Percentiles rank a stretch among this genome's conserved stretches.
Conservation (phyloP, 2,329 filamentous ascomycete genomes). For the Cadophora malorum region DNA sequence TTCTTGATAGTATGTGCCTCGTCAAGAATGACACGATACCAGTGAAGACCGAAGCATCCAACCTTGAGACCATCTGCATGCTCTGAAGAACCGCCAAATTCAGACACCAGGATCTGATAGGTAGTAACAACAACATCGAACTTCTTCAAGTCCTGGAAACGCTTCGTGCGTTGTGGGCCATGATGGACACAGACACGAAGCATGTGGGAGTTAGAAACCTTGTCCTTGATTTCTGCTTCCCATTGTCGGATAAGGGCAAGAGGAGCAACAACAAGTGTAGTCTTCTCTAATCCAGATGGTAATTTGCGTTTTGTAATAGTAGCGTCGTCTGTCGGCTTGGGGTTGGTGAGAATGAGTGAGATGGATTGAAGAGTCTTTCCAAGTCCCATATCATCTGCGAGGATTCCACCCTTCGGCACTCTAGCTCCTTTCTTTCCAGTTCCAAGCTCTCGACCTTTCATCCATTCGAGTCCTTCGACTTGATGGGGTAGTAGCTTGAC, state of each 20-base stretch:
- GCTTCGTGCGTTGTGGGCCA: constrained; percentile 83
- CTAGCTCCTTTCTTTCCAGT: constrained; percentile 75
- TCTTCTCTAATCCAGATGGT: constrained; percentile 72
- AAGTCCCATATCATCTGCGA: constrained; percentile 96
- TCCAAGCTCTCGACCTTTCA: constrained; percentile 90
- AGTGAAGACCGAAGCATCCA: constrained; percentile 89
- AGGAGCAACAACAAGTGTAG: constrained; percentile 90
- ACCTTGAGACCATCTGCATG: constrained; percentile 68
- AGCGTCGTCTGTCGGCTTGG: constrained; percentile 67
- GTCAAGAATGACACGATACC: constrained; percentile 95
- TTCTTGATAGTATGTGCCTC: constrained; percentile 99
- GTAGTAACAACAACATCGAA: constrained; percentile 98
- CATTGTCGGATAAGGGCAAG: constrained; percentile 95
- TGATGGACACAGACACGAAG: constrained; percentile 91
- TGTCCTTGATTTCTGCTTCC: constrained; percentile 90
- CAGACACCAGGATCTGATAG: constrained; percentile 93
- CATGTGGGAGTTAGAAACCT: constrained; percentile 71
- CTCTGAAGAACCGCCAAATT: constrained; percentile 75
- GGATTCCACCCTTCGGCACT: constrained; percentile 89
- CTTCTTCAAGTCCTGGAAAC: constrained; percentile 74
- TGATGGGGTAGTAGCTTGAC: constrained; percentile 93
- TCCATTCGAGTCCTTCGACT: constrained; percentile 92
- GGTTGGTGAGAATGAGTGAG: constrained; percentile 83
- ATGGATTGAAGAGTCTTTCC: constrained; percentile 97
- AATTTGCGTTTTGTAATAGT: constrained; percentile 69